phyloP scores from a whole-genome alignment of 2,329 filamentous ascomycete genomes.

The Pseudocercospora ulei region DNA sequence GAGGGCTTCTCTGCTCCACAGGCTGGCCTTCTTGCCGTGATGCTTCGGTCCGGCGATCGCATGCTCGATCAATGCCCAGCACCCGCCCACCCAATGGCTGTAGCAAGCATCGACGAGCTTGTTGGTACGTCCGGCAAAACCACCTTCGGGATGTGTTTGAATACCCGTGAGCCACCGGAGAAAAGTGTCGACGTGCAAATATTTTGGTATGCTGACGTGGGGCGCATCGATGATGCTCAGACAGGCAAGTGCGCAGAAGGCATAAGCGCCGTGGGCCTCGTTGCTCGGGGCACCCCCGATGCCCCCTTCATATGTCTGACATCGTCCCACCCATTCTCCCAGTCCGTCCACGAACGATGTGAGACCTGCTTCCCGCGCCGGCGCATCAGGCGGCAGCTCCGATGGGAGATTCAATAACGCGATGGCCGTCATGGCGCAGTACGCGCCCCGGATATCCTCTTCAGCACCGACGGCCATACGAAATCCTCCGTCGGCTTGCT shows the following conservation, averaged over 20 bases:
- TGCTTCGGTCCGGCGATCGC: conserved; percentile 50
- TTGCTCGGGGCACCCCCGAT: conserved; percentile 75
- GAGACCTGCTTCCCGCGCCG: conserved; percentile 54
- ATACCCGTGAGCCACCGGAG: conserved; percentile 81
- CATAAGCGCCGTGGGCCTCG: conserved; percentile 93
- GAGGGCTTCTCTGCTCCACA: conserved; percentile 76
- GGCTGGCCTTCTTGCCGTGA: conserved; percentile 30
- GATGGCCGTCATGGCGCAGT: conserved; percentile 78
- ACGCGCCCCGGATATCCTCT: conserved; percentile 87
- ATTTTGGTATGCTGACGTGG: conserved; percentile 62
- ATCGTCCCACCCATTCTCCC: conserved; percentile 68
- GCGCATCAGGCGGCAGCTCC: conserved; percentile 62
- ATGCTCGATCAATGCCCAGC: conserved; percentile 84
- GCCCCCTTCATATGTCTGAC: conserved; percentile 93
- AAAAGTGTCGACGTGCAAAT: conserved; percentile 65
- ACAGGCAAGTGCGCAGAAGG: conserved; percentile 85
- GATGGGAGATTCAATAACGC: conserved; percentile 75
- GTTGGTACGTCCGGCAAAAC: conserved; percentile 87
- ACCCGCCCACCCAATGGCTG: conserved; percentile 93
- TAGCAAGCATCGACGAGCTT: conserved; percentile 98
- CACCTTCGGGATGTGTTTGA: conserved; percentile 84
- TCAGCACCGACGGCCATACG: conserved; percentile 77
- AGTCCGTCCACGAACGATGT: conserved; percentile 61
- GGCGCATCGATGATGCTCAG: conserved; percentile 77
- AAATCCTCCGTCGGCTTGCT: conserved; percentile 83